Base-by-base conservation (phyloP, 176 grass and related monocot genomes). In the Carex myosuroides region DNA sequence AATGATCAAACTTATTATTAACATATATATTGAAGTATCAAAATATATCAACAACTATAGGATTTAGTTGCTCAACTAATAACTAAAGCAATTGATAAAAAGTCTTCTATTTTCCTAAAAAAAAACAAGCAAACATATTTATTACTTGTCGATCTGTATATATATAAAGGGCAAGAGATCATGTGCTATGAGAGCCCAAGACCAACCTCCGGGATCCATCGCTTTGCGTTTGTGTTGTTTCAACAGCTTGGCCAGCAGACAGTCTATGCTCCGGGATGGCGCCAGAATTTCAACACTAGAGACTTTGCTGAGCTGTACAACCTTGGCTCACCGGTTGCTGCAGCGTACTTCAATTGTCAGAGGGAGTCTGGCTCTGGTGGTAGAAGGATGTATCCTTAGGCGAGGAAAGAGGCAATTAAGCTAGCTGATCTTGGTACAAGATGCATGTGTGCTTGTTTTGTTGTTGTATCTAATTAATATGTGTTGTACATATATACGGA, bases 321-420 rank as follows among this genome's bases (percentile, higher is more conserved):
- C 85, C 94, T 97, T 11, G 87, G 89, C 48, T 39, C 12, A 11
- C 87, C 91, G 0, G 85, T 91, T 74, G 87, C 89, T 17, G 89
- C 89, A 80, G 64, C 83, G 30, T 97, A 87, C 86, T 97, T 93
- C 81, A 91, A 93, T 71, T 93, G 94, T 83, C 94, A 97, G 81
- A 90, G 94, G 6, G 91, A 97, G 91, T 83, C 87, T 0, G 91
- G 94, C 59, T 97, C 89, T 12, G 94, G 94, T 1, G 91, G 89
- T 2, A 86, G 94, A 72, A 90, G 91, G 87, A 75, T 86, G 22
- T 66, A 83, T 67, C 42, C 62, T 14, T 83, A 54, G 42, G 22
- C 54, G 17, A 81, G 6, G 0, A 42, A 53, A 30, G 4, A 13
- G 33, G 39, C 39, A 41, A 35, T 35, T 41, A 1, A 60, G 14